These are phyloP conservation scores for Hortaea sp. DNA, from an alignment of 2,329 filamentous ascomycete genomes.

Conservation along the genomic window DNA sequence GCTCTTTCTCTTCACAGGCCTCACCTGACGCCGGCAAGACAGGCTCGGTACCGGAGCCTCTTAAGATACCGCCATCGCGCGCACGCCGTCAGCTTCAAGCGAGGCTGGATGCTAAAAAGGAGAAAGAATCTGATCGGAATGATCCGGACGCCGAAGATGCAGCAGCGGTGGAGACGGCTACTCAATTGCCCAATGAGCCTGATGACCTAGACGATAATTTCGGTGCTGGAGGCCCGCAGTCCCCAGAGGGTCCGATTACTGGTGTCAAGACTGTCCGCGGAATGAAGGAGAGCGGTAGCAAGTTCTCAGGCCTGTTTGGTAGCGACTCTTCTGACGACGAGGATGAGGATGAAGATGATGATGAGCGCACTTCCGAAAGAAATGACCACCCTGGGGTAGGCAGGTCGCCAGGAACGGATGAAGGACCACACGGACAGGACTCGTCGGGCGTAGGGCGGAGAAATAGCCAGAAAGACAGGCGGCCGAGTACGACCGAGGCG, in stretches of 20 bases:
- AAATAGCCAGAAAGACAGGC: conserved; percentile 11
- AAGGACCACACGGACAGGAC: conserved; percentile 19
- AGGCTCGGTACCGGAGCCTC: conserved; percentile 56
- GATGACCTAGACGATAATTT: conserved; percentile 11
- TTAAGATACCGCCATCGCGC: conserved; percentile 78
- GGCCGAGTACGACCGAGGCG: conserved; percentile 27
- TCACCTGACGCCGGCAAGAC: neutral
- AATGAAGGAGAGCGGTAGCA: conserved; percentile 8
- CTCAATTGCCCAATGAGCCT: conserved; percentile 21
- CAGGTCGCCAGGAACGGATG: neutral
- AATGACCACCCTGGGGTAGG: too few relatives aligned
- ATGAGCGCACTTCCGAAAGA: conserved; percentile 5
- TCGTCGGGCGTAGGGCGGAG: conserved; percentile 29
- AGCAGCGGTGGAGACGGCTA: conserved; percentile 19
- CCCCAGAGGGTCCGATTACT: conserved; percentile 13
- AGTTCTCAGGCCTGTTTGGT: conserved; percentile 18
- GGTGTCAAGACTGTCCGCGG: conserved; percentile 13
- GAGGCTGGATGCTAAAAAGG: conserved; percentile 51
- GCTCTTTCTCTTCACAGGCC: neutral
- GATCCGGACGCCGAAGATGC: conserved; percentile 24
- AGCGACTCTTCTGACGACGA: conserved; percentile 16
- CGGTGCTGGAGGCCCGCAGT: neutral
- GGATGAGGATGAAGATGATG: conserved; percentile 35
- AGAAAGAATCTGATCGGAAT: conserved; percentile 16
- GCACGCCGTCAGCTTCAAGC: conserved; percentile 86